Base-by-base conservation (phyloP, 1,139 yeast genomes). In the Eremothecium cymbalariae region DNA sequence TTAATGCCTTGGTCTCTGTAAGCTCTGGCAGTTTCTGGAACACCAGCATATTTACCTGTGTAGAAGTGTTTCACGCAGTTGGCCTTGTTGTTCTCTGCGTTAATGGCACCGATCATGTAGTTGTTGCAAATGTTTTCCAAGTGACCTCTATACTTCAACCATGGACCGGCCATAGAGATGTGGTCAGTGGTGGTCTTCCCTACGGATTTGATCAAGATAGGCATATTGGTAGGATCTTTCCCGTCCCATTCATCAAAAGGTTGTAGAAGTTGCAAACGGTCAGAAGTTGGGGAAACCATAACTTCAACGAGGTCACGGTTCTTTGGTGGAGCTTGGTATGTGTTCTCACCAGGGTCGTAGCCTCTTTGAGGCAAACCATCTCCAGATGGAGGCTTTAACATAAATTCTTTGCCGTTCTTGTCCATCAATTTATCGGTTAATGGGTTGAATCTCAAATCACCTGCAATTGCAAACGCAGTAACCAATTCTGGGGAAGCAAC, bases 91-190 rank as follows among this genome's bases (percentile, higher is more conserved):
- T 90, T 90, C 72, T 83, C 97, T 59, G 88, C 90, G 68, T 90
- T 90, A 63, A 77, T 86, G 53, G 97, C 98, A 72, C 98, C 98
- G 74, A 90, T 90, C 96, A 90, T 86, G 72, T 88, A 86, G 76
- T 90, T 90, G 76, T 88, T 85, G 58, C 97, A 86, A 63, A 90
- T 90, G 80, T 90, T 90, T 72, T 86, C 93, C 71, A 90, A 76
- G 73, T 90, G 98, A 72, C 98, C 98, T 76, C 97, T 85, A 94
- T 90, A 90, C 74, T 90, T 90, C 76, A 90, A 84, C 98, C 98
- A 90, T 63, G 97, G 97, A 70, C 98, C 98, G 63, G 98, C 98
- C 93, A 84, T 86, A 59, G 97, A 88, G 60, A 90, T 90, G 72
- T 90, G 97, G 71, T 90, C 98, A 55, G 98, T 90, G 60, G 98